phyloP scores from a whole-genome alignment of 2,329 filamentous ascomycete genomes.

The Monosporascus ibericus region DNA sequence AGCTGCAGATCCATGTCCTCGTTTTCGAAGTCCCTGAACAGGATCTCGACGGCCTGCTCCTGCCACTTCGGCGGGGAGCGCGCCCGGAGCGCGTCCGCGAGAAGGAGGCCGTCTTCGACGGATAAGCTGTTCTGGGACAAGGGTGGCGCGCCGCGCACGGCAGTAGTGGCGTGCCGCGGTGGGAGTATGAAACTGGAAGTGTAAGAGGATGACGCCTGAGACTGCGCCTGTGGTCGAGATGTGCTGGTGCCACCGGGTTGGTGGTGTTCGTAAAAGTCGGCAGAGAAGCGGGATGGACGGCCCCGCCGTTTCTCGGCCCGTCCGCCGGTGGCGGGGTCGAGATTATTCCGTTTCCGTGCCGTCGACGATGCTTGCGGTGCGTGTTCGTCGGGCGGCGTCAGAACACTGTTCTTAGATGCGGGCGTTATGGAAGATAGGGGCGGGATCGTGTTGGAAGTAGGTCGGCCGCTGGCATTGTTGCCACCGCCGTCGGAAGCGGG shows the following conservation, averaged over 20 bases:
- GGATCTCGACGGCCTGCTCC: slow-evolving; percentile 52
- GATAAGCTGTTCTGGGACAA: slow-evolving; percentile 12
- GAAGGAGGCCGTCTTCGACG: slow-evolving; percentile 31
- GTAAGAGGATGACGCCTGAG: slow-evolving; percentile 1
- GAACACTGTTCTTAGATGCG: slow-evolving; percentile 29
- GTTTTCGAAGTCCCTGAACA: slow-evolving; percentile 51
- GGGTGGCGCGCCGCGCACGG: slow-evolving; percentile 2
- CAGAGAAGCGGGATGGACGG: slow-evolving; percentile 27
- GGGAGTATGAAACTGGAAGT: slow-evolving; percentile 6
- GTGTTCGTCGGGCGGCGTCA: slow-evolving; percentile 51
- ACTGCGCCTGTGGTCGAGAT: slow-evolving; percentile 1
- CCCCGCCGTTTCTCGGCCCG: slow-evolving; percentile 24
- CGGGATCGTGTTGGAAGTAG: slow-evolving; percentile 30
- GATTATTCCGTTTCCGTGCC: slow-evolving; percentile 23
- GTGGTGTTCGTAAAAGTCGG: slow-evolving; percentile 27
- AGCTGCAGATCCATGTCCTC: slow-evolving; percentile 54
- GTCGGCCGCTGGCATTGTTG: slow-evolving; percentile 9
- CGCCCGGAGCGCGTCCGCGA: slow-evolving; percentile 35
- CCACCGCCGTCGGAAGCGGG: not conserved
- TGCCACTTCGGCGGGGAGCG: slow-evolving; percentile 42
- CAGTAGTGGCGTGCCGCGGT: slow-evolving; percentile 3
- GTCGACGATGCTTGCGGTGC: slow-evolving; percentile 32
- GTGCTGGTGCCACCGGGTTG: not conserved
- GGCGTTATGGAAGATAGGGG: slow-evolving; percentile 33
- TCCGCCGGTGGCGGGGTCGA: slow-evolving; percentile 11